These are phyloP conservation scores for Capsicum chinense DNA, from an alignment of 257 asterid genomes.

Conservation along the genomic window DNA sequence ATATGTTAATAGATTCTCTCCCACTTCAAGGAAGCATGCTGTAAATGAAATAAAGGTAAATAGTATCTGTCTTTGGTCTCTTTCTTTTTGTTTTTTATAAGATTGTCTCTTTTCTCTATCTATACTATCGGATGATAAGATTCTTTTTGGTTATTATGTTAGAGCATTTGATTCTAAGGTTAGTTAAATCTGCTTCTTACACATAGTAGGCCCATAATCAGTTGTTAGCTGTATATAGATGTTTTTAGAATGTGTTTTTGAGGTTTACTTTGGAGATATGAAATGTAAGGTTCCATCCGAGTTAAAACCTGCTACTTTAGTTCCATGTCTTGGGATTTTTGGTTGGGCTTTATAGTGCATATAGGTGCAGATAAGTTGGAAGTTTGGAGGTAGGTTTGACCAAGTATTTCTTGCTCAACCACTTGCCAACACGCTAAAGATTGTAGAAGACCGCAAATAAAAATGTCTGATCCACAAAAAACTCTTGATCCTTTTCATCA, in stretches of 20 bases:
- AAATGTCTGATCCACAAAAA: not conserved
- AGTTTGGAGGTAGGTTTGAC: not conserved
- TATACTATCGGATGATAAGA: not conserved
- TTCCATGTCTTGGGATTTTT: not conserved
- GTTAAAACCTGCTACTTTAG: conserved; percentile 13
- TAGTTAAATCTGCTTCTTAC: not conserved
- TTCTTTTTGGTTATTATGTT: conserved; percentile 2
- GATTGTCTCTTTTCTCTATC: conserved; percentile 8
- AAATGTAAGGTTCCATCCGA: conserved; percentile 2
- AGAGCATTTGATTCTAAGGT: not conserved
- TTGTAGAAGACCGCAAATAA: not conserved
- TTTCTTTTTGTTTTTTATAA: conserved; percentile 11
- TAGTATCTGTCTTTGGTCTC: conserved; percentile 37
- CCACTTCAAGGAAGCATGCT: conserved; percentile 84
- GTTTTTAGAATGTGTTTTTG: conserved; percentile 18
- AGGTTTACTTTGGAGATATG: not conserved
- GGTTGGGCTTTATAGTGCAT: not conserved
- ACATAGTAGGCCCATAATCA: not conserved
- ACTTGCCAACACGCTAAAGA: not conserved
- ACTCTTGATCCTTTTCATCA: conserved; percentile 10
- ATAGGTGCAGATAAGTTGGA: conserved; percentile 9
- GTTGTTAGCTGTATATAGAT: not conserved
- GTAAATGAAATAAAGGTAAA: conserved; percentile 96
- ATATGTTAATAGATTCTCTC: conserved; percentile 89
- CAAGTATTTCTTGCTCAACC: conserved; percentile 4